These are phyloP conservation scores for Polychytrium aggregatum DNA, from an alignment of 192 early-diverging fungal species.

Conservation along the genomic window DNA sequence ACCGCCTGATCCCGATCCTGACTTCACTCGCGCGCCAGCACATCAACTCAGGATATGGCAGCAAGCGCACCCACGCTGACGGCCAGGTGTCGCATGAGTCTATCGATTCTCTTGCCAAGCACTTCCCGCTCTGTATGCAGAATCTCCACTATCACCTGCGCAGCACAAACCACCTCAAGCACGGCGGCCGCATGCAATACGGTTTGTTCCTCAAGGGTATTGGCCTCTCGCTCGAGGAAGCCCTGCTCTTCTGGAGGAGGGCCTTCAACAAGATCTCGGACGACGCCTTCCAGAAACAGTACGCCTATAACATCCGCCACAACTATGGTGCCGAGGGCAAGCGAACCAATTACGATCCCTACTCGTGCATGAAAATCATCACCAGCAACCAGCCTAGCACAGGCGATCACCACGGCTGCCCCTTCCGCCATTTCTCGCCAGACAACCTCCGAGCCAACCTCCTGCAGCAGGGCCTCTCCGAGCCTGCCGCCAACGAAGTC, in stretches of 20 bases:
- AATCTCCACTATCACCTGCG: conserved; percentile 62
- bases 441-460: conserved; percentile 55
- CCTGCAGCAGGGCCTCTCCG: conserved; percentile 40
- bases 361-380: conserved; percentile 78
- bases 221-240: conserved; percentile 78
- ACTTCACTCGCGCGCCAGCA: conserved; percentile 77
- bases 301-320: conserved; percentile 91
- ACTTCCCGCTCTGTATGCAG: conserved; percentile 91
- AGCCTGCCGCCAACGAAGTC: conserved; percentile 54
- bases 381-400: conserved; percentile 61
- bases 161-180: conserved; percentile 69
- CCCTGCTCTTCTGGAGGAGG: conserved; percentile 81
- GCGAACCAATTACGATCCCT: conserved; percentile 46
- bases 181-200: conserved; percentile 81
- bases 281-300: conserved; percentile 85
- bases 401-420: conserved; percentile 90
- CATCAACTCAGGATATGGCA: conserved; percentile 7
- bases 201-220: conserved; percentile 93
- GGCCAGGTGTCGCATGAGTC: conserved; percentile 34
- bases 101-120: conserved; percentile 50
- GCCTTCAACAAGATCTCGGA: conserved; percentile 71
- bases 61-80: not conserved
- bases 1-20: conserved; percentile 78
- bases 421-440: conserved; percentile 72
- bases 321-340: conserved; percentile 93